phyloP scores from a whole-genome alignment of 2,329 filamentous ascomycete species.

The Xylariomycetidae sp. region DNA sequence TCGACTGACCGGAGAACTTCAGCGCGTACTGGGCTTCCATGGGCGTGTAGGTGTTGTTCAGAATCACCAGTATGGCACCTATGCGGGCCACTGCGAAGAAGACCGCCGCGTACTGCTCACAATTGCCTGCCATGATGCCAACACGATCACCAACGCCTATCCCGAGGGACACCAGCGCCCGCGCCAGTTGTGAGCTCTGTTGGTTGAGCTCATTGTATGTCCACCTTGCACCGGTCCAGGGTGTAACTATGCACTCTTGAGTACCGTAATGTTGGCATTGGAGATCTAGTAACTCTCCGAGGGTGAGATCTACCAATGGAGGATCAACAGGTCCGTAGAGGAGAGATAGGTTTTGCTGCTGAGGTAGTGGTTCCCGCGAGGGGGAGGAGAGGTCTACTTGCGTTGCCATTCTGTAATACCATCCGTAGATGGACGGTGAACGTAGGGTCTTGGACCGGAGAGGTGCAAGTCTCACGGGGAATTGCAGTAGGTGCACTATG shows the following conservation, averaged over 20 bases:
- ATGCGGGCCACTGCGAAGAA: slow-evolving; percentile 67
- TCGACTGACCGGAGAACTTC: slow-evolving; percentile 54
- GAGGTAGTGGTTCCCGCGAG: slow-evolving; percentile 10
- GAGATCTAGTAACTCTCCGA: slow-evolving; percentile 66
- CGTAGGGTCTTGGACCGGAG: slow-evolving; percentile 1
- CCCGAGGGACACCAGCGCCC: slow-evolving; percentile 60
- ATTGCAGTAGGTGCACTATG: too few relatives aligned
- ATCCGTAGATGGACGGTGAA: neutral
- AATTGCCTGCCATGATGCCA: slow-evolving; percentile 71
- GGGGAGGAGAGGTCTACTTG: slow-evolving; percentile 13
- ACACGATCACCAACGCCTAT: slow-evolving; percentile 64
- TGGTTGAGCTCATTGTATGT: slow-evolving; percentile 60
- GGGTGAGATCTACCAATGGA: slow-evolving; percentile 63
- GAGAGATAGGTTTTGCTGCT: slow-evolving; percentile 44
- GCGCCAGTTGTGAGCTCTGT: slow-evolving; percentile 55
- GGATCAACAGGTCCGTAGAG: slow-evolving; percentile 64
- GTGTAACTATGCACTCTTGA: slow-evolving; percentile 64
- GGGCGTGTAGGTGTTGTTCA: slow-evolving; percentile 78
- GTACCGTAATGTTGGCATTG: slow-evolving; percentile 61
- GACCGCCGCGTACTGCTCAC: slow-evolving; percentile 73
- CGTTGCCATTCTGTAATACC: slow-evolving; percentile 18
- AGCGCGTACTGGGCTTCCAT: slow-evolving; percentile 67
- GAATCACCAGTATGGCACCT: slow-evolving; percentile 64
- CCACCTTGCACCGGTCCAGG: slow-evolving; percentile 72
- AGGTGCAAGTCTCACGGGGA: too few relatives aligned